These are phyloP conservation scores for Talaromyces ruber DNA, from an alignment of 495 filamentous ascomycete genomes.

Conservation along the genomic window DNA sequence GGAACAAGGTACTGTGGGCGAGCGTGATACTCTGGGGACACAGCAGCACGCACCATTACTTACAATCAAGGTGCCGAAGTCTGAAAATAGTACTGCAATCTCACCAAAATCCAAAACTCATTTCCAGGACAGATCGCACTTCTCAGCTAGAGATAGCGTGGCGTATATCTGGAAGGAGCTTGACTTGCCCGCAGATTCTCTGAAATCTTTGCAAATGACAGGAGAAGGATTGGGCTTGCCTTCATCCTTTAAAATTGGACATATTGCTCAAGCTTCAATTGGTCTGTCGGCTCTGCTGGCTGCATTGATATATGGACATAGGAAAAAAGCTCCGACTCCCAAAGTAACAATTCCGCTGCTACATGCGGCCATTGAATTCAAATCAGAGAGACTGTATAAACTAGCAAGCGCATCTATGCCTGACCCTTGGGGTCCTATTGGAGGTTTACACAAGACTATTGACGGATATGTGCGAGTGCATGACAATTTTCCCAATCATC, in stretches of 20 bases:
- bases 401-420: slow-evolving; percentile 18
- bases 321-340: slow-evolving; percentile 9
- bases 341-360: slow-evolving; percentile 21
- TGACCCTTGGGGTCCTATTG: slow-evolving; percentile 26
- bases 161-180: slow-evolving; percentile 13
- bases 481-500: slow-evolving; percentile 33
- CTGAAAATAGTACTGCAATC: neutral
- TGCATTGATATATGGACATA: slow-evolving; percentile 22
- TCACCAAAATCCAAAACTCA: neutral
- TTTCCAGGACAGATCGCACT: slow-evolving; percentile 2
- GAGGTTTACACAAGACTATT: slow-evolving; percentile 29
- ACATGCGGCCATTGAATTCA: slow-evolving; percentile 36
- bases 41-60: slow-evolving; percentile 9
- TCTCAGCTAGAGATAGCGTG: slow-evolving; percentile 12
- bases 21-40: slow-evolving; percentile 8
- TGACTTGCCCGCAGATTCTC: slow-evolving; percentile 8
- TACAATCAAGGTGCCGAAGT: slow-evolving; percentile 6
- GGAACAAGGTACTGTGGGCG: slow-evolving; percentile 7
- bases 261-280: slow-evolving; percentile 34
- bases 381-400: slow-evolving; percentile 31
- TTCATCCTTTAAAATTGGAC: slow-evolving; percentile 37
- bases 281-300: slow-evolving; percentile 31
- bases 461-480: slow-evolving; percentile 41
- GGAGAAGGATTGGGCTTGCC: slow-evolving; percentile 15
- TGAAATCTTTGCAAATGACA: slow-evolving; percentile 7